Evolutionary conservation across 495 filamentous ascomycete species (phyloP), one percentile per base, ranked within the genome.

Genomic region (Annulohypoxylon bovei): DNA sequence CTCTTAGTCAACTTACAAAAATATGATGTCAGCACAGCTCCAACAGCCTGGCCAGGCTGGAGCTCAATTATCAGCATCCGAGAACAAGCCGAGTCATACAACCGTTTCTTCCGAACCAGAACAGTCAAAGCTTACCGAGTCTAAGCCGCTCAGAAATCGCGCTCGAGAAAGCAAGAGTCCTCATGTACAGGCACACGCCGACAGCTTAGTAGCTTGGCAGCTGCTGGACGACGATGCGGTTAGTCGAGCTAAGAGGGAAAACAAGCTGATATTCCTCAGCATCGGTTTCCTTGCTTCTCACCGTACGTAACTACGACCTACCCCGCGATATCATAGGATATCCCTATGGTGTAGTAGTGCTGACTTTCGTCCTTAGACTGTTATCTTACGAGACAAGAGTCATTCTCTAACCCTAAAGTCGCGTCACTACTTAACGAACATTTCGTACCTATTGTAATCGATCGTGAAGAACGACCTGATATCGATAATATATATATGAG

Each of bases 401-500:
- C 92, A 7, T 98, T 98, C 75, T 91, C 90, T 77, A 93, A 95
- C 62, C 81, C 85, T 3, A 88, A 92, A 46, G 89, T 97, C 55
- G 95, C 96, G 18, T 81, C 84, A 6, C 85, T 97, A 62, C 86
- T 99, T 42, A 99, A 98, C 80, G 83, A 89, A 60, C 85, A 89
- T 49, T 98, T 98, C 78, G 89, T 99, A 22, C 95, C 95, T 6
- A 90, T 99, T 79, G 91, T 97, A 70, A 86, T 98, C 70, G 95
- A 99, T 77, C 89, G 94, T 28, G 95, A 99, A 78, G 95, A 98
- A 78, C 90, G 95, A 33, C 95, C 96, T 1, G 94, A 98, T 77
- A 88, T 98, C 71, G 95, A 99, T 76, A 90, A 93, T 56, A 94
- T 98, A 62, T 99, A 98, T 77, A 97, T 98, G 92, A 97, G 97